phyloP scores from a whole-genome alignment of 257 asterid genomes.

The Solanum sitiens region DNA sequence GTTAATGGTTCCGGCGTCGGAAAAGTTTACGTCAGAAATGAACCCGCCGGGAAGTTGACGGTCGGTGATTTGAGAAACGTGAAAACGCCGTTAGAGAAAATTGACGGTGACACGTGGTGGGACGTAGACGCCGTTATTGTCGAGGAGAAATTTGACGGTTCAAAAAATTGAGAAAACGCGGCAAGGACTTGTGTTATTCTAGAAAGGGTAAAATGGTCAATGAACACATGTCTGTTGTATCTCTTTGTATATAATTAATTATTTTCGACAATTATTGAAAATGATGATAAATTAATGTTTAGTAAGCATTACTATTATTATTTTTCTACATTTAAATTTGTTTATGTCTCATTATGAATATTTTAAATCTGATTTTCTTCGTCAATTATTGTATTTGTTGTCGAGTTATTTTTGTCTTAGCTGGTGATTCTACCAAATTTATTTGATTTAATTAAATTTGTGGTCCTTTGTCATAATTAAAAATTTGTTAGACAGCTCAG shows the following conservation, averaged over 20 bases:
- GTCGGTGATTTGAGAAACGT: conserved; percentile 79
- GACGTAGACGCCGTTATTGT: conserved; percentile 69
- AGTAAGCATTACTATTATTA: not conserved
- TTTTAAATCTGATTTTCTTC: not conserved
- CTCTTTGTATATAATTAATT: not conserved
- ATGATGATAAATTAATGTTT: not conserved
- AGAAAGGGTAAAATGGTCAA: not conserved
- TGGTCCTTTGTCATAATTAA: not conserved
- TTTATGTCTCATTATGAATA: not conserved
- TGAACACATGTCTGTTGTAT: not conserved
- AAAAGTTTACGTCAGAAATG: conserved; percentile 53
- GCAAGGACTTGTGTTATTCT: not conserved
- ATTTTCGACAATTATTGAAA: not conserved
- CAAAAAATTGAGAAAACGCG: not conserved
- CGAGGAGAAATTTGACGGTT: conserved; percentile 24
- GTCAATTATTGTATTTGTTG: not conserved
- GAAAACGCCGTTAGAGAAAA: conserved; percentile 39
- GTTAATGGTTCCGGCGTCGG: conserved; percentile 18
- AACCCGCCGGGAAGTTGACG: conserved; percentile 35
- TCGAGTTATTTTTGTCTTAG: not conserved
- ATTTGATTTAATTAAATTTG: not conserved
- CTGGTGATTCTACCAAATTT: not conserved
- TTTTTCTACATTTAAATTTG: not conserved
- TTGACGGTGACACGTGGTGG: conserved; percentile 57
- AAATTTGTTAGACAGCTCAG: not conserved